These are phyloP conservation scores for Flaveria ramosissima DNA, from an alignment of 129 eudicot species.

Conservation along the genomic window DNA sequence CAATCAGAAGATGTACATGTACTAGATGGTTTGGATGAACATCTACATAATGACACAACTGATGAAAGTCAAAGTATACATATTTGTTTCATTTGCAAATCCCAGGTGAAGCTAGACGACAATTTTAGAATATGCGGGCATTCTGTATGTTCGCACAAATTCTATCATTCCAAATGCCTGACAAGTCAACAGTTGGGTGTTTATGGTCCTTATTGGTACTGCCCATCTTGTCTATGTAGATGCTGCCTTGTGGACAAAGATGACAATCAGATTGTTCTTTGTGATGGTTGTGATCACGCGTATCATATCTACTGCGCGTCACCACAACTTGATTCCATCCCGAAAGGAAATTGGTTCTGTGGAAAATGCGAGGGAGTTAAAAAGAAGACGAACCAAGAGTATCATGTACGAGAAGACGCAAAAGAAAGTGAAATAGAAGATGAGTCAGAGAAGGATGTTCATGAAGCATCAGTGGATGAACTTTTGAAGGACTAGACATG, in stretches of 20 bases:
- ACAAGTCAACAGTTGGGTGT: slow-evolving; percentile 54
- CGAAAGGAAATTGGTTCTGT: slow-evolving; percentile 84
- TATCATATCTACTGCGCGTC: slow-evolving; percentile 74
- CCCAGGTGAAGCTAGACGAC: slow-evolving; percentile 40
- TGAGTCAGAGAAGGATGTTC: slow-evolving; percentile 14
- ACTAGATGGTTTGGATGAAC: slow-evolving; percentile 34
- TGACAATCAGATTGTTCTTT: slow-evolving; percentile 75
- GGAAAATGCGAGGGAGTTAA: slow-evolving; percentile 54
- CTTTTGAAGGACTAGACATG: slow-evolving; percentile 77
- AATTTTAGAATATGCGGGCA: slow-evolving; percentile 62
- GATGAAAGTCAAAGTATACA: slow-evolving; percentile 28
- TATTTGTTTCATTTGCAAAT: slow-evolving; percentile 57
- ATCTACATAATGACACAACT: slow-evolving; percentile 16
- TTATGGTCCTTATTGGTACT: slow-evolving; percentile 71
- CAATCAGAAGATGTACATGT: slow-evolving; percentile 50
- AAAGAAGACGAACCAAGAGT: slow-evolving; percentile 52
- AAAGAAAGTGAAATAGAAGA: slow-evolving; percentile 37
- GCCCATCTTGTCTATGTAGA: slow-evolving; percentile 93
- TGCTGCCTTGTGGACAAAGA: slow-evolving; percentile 69
- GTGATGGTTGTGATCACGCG: slow-evolving; percentile 93
- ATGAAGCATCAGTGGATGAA: slow-evolving; percentile 23
- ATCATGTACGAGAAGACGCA: slow-evolving; percentile 37
- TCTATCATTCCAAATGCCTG: slow-evolving; percentile 68
- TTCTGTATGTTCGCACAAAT: slow-evolving; percentile 55
- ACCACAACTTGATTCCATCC: slow-evolving; percentile 58